A percentile compares a stretch with the other conserved stretches of the same genome.
phyloP scores from a whole-genome alignment of 371 early-diverging fungal genomes.

The Actinomucor elegans region DNA sequence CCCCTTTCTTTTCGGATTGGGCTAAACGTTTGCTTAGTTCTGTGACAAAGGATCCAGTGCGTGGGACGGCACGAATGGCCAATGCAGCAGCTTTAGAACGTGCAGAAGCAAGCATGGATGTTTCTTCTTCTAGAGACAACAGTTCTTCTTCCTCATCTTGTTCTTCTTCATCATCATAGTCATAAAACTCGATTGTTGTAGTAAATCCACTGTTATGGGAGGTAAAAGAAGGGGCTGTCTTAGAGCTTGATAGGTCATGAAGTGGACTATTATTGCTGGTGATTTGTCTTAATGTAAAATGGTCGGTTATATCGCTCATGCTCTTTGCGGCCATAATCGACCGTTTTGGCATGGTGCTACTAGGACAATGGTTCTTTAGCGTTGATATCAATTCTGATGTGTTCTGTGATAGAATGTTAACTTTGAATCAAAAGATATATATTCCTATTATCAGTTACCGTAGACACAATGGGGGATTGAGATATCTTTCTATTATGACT shows the following conservation, averaged over 20 bases:
- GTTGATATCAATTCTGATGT: background rate
- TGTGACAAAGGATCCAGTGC: constrained; percentile 33
- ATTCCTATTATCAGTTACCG: background rate
- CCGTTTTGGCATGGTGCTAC: constrained; percentile 4
- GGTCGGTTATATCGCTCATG: constrained; percentile 11
- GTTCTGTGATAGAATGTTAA: background rate
- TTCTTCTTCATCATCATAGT: background rate
- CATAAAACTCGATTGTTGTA: background rate
- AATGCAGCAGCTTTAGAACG: background rate
- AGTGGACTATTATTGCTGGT: background rate
- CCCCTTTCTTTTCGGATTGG: constrained; percentile 22
- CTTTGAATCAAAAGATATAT: background rate
- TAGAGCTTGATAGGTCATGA: constrained; percentile 1
- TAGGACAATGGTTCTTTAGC: background rate
- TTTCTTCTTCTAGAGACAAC: background rate
- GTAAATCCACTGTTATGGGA: constrained; percentile 11
- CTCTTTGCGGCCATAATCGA: constrained; percentile 6
- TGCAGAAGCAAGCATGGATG: background rate
- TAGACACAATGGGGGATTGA: background rate
- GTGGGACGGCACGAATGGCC: constrained; percentile 10
- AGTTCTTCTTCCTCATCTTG: background rate
- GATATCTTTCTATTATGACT: background rate
- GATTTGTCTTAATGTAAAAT: constrained; percentile 3
- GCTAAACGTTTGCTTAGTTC: constrained; percentile 36
- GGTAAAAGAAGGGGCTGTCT: constrained; percentile 8